Base-by-base conservation (phyloP, 208 protist species). In the Acanthamoeba castellanii region DNA sequence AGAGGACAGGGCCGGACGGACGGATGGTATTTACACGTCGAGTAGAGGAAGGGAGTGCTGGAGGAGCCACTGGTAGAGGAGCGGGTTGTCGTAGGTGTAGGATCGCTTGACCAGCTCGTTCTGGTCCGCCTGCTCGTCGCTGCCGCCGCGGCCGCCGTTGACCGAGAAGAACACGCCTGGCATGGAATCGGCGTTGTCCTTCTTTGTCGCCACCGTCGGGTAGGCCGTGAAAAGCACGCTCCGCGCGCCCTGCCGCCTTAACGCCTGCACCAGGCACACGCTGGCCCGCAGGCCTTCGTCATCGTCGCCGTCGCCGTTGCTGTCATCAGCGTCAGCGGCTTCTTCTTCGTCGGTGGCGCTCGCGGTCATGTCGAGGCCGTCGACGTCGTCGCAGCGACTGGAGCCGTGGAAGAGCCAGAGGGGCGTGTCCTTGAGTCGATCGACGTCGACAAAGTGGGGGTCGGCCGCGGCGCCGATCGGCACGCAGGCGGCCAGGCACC, bases 31-130 rank as follows among this genome's bases (percentile, higher is more conserved):
- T 74, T 74, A 74, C 66, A 74, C 66, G 66, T 74, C 66, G 22
- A 74, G 30, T 18, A 74, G 66, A 74, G 66, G 66, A 74, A 74
- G 66, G n/a, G 66, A 74, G 66, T 74, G 66, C n/a, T 74, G 66
- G 30, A 84, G 74, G 37, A 84, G 74, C 74, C 74, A 84, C 74
- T 84, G 74, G 74, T 84, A 84, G 74, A 84, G 74, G 5, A 84
- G n/a, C 32, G 74, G 74, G 37, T 84, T 84, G 74, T 84, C 74
- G 42, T 84, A 84, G 74, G 74, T 84, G 42, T 55, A 84, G 42
- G 74, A 42, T 1, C 74, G 74, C 74, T 84, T 84, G 42, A 52
- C 34, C 14, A 45, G 74, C 11, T 84, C 74, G 74, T 84, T 84
- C 74, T 84, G 30, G 25, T 52, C 42, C 30, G 34, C 30, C 20